Evolutionary conservation across 805 yeast genomes (phyloP).

Genomic region (Zygotorulaspora florentina): DNA sequence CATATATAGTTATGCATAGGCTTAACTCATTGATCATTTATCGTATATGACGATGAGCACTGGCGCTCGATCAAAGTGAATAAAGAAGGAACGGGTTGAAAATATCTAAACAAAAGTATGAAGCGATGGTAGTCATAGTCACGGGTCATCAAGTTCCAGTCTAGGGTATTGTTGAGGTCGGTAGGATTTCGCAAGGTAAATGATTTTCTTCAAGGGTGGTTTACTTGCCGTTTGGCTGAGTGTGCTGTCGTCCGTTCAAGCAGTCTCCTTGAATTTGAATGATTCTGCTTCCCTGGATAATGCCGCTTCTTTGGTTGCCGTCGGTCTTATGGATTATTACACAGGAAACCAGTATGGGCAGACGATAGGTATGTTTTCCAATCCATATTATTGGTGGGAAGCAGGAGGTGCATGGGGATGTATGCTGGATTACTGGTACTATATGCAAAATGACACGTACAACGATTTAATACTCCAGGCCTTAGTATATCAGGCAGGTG

Average conservation of each 20-base stretch:
- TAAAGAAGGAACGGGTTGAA: too few relatives aligned
- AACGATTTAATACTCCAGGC: constrained; percentile 56
- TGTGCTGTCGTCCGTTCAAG: constrained; percentile 9
- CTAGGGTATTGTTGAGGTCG: neutral
- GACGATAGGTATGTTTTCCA: constrained; percentile 77
- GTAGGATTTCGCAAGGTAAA: neutral
- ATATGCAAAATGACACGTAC: constrained; percentile 65
- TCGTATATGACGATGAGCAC: neutral
- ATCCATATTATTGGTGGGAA: constrained; percentile 98
- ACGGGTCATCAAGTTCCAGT: neutral
- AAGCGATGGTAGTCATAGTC: neutral
- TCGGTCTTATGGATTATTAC: constrained; percentile 81
- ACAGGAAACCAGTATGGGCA: constrained; percentile 66
- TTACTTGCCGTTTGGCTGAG: constrained; percentile 3
- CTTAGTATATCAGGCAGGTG: constrained; percentile 68
- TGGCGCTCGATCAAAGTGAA: neutral
- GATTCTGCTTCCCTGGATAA: constrained; percentile 33
- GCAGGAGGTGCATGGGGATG: constrained; percentile 96
- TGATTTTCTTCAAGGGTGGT: constrained; percentile 1
- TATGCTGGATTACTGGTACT: constrained; percentile 71
- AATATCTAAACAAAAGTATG: neutral
- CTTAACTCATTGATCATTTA: neutral
- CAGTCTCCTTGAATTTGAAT: constrained; percentile 30
- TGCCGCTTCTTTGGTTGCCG: constrained; percentile 57
- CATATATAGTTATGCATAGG: neutral